Evolutionary conservation across 441 rosid genomes (phyloP).

Genomic region (Jatropha multifida): DNA sequence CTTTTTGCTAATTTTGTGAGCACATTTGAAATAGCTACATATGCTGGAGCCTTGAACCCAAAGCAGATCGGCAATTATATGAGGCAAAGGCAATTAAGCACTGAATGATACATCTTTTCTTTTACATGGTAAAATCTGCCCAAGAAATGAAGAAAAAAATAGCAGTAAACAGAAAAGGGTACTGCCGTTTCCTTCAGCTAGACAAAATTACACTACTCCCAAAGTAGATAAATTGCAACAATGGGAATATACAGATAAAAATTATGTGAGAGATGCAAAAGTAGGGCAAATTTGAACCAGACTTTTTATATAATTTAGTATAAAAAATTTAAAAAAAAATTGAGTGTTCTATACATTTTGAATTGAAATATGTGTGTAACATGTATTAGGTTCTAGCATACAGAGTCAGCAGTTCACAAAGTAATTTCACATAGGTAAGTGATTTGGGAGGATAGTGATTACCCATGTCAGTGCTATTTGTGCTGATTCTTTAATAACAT

Average conservation of each 20-base stretch:
- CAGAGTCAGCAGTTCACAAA: not conserved
- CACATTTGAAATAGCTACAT: not conserved
- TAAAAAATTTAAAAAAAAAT: not conserved
- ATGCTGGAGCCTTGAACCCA: not conserved
- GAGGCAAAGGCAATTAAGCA: not conserved
- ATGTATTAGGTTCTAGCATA: not conserved
- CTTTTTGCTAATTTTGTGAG: not conserved
- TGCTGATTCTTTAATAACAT: conserved; percentile 98
- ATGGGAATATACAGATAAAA: not conserved
- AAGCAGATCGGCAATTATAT: not conserved
- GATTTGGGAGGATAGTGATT: conserved; percentile 27
- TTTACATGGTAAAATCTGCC: not conserved
- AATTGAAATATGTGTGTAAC: not conserved
- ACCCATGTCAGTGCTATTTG: conserved; percentile 99
- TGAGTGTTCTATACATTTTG: not conserved
- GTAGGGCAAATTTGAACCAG: not conserved
- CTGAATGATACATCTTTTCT: not conserved
- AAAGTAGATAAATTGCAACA: not conserved
- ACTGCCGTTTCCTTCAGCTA: not conserved
- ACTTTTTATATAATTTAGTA: not conserved
- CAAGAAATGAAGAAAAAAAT: not conserved
- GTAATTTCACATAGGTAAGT: conserved; percentile 6
- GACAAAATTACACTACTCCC: not conserved
- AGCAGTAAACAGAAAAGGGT: not conserved
- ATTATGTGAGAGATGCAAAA: not conserved